Evolutionary conservation across 2,329 filamentous ascomycete genomes (phyloP), one percentile per base, ranked within the genome.

Genomic region (Xenoacremonium recifei): DNA sequence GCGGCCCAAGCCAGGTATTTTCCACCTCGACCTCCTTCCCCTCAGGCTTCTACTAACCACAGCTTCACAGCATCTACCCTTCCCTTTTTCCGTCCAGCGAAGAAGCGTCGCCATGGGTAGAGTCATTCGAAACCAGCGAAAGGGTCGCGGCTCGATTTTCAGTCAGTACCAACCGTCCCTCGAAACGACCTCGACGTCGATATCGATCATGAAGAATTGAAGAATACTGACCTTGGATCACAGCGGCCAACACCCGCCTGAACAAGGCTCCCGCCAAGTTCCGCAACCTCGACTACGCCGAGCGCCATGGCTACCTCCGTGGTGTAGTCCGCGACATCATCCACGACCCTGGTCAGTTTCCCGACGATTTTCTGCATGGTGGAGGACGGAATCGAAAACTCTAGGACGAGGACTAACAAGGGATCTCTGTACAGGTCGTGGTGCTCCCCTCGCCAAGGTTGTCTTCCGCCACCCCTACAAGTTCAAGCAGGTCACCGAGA

Each of bases 291-390:
- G 93, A 99, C 73, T 99, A 82, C 73, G 84, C 90, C 71, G 91
- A 96, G 80, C 84, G 89, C 70, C 92, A 97, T 83, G 93, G 93
- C 66, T 99, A 99, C 80, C 79, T 95, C 69, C 89, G 93, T 64
- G 93, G 93, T 76, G 83, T 97, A 58, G 91, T 99, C 70, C 96
- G 93, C 84, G 89, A 97, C 69, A 96, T 97, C 76, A 87, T 99
- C 76, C 93, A 99, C 85, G 93, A 99, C 77, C 84, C 91, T 65
- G 93, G 93, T 61, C 55, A 67, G 66, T 69, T 51, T 38, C 47
- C 42, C 47, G 48, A 54, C 43, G 43, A 49, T 36, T 40, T 49
- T 42, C 38, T 38, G 21, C 31, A 39, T 42, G 31, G 30, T 38
- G 47, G 36, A n/a, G n/a, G n/a, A 48, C 29, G 45, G 39, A 44